These are phyloP conservation scores for Ophiosphaerella korrae DNA, from an alignment of 2,329 filamentous ascomycete genomes.

Conservation along the genomic window DNA sequence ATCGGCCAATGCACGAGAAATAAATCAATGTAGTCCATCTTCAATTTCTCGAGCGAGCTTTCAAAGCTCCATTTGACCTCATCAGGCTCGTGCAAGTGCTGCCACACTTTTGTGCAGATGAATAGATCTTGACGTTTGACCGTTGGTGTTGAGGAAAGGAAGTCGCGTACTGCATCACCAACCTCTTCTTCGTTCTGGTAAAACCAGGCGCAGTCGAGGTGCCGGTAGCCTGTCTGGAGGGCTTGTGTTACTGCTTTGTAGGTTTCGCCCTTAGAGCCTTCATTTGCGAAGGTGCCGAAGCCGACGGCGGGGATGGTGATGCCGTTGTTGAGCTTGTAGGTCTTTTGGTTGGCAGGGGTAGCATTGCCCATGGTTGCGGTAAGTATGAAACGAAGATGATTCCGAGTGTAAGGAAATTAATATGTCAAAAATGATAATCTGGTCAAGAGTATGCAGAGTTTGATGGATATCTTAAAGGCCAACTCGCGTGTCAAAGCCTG, in stretches of 20 bases:
- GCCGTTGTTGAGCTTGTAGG: constrained; percentile 61
- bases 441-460: not conserved
- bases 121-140: constrained; percentile 67
- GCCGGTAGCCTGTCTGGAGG: constrained; percentile 64
- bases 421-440: too few relatives aligned
- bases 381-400: not conserved
- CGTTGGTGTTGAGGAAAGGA: constrained; percentile 59
- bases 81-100: constrained; percentile 60
- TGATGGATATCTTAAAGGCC: constrained; percentile 3
- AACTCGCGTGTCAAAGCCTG: constrained; percentile 8
- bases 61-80: constrained; percentile 64
- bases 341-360: constrained; percentile 44
- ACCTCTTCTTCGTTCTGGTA: constrained; percentile 76
- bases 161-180: constrained; percentile 66
- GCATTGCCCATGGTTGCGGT: constrained; percentile 26
- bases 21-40: constrained; percentile 68
- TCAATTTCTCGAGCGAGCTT: constrained; percentile 67
- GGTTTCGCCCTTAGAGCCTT: constrained; percentile 63
- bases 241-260: constrained; percentile 64
- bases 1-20: constrained; percentile 70
- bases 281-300: constrained; percentile 74
- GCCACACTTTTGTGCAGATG: constrained; percentile 75
- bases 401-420: constrained; percentile 6
- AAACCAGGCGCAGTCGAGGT: constrained; percentile 71
- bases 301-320: constrained; percentile 71